These are phyloP conservation scores for Botryotinia narcissicola DNA, from an alignment of 2,329 filamentous ascomycete species.

Conservation along the genomic window DNA sequence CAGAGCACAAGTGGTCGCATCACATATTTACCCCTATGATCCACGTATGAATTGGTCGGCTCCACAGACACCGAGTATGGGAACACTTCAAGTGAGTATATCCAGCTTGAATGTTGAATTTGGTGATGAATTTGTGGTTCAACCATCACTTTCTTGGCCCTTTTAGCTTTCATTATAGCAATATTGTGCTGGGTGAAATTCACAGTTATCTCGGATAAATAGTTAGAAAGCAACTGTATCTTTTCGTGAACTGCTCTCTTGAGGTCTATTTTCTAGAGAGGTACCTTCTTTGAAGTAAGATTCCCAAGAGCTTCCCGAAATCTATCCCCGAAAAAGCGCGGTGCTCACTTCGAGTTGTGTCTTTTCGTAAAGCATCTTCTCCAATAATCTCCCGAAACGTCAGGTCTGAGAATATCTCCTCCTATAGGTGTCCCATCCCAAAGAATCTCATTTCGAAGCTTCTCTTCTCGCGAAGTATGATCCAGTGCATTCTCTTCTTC, in stretches of 20 bases:
- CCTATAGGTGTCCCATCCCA: no score
- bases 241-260: background rate
- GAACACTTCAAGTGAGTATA: background rate
- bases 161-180: background rate
- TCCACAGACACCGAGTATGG: background rate
- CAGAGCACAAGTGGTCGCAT: background rate
- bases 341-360: no score
- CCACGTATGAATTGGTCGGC: background rate
- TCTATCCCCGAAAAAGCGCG: no score
- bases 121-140: background rate
- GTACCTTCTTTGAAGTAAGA: no score
- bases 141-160: background rate
- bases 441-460: no score
- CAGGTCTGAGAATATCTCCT: no score
- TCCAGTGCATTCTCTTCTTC: no score
- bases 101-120: background rate
- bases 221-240: background rate
- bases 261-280: background rate
- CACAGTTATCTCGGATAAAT: background rate
- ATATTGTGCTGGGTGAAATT: background rate
- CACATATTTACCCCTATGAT: no score
- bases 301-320: background rate
- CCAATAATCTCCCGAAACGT: no score
- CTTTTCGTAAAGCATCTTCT: background rate
- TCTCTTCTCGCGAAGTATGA: background rate